Evolutionary conservation across 139 green algal genomes (phyloP).

Genomic region (Yamagishiella unicocca): DNA sequence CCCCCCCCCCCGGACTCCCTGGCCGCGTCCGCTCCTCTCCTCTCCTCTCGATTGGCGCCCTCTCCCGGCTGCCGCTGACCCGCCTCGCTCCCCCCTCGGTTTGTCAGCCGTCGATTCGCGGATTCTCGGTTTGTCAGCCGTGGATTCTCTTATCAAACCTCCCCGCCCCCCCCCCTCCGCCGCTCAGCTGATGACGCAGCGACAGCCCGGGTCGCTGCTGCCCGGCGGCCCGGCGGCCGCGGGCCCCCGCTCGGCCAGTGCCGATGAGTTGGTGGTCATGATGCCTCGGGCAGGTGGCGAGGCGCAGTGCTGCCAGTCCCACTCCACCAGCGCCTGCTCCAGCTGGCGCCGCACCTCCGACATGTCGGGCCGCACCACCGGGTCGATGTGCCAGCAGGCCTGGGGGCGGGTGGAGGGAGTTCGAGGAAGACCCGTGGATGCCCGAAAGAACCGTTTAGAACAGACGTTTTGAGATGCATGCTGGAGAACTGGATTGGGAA

Average conservation of each 20-base stretch:
- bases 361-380: conserved; percentile 39
- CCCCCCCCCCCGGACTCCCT: neutral
- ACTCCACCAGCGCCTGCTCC: neutral
- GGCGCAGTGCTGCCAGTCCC: conserved; percentile 14
- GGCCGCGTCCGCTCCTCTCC: neutral
- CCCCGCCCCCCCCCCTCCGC: neutral
- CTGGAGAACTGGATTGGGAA: neutral
- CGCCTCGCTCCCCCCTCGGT: too few species aligned
- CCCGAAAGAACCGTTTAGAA: neutral
- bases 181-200: conserved; percentile 4
- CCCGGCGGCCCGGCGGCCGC: neutral
- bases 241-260: neutral
- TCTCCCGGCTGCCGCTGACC: too few species aligned
- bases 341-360: neutral
- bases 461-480: neutral
- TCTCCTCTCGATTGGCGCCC: neutral
- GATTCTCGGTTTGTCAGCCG: too few species aligned
- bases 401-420: neutral
- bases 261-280: neutral
- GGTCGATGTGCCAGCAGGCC: conserved; percentile 40
- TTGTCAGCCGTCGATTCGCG: too few species aligned
- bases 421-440: neutral
- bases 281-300: neutral
- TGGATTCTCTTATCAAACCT: too few species aligned
- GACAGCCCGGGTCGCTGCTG: neutral